Evolutionary conservation across 805 yeast genomes (phyloP), one percentile per base, ranked within the genome.

Genomic region (Candida dendrica): DNA sequence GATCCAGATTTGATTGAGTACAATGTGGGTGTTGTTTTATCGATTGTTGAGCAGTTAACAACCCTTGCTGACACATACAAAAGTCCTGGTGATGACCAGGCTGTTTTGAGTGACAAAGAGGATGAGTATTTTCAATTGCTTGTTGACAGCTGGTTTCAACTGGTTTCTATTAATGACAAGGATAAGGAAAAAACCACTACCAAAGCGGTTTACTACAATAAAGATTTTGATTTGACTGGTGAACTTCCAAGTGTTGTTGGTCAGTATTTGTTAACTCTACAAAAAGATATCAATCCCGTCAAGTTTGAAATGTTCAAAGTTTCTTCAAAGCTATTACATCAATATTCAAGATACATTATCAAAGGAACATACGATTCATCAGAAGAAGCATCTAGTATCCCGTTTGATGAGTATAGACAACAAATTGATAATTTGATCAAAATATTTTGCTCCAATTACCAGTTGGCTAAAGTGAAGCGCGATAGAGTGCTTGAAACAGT

Each of bases 1-100:
- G 18, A 34, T 15, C 73, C 17, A 66, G 69, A 69, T 59, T 64
- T 69, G 71, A 35, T 65, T 34, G 70, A 75, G 4, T 72, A 68
- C 22, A 72, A 64, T 11, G 46, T 65, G 6, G 77, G 76, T 1
- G 76, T 72, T 1, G 68, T 59, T 3, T 30, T 65, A 2, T 72
- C 74, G 3, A 55, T 46, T 15, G 50, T 48, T 3, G 50, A 44
- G 9, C 37, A 39, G 5, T 16, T 51, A 20, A 39, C 40, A 37
- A 38, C 29, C 5, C n/a, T 48, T 11, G 17, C 39, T 19, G 14
- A 26, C 7, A 15, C 35, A 5, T 24, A 4, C 5, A 30, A 37
- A 5, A 18, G 3, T 6, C 37, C 14, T 15, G n/a, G 15, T 15
- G 46, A 37, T 7, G 38, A 30, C 10, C 24, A 33, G 10, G 26